Evolutionary conservation across 2,329 filamentous ascomycete genomes (phyloP).

Genomic region (Talaromyces sp.): DNA sequence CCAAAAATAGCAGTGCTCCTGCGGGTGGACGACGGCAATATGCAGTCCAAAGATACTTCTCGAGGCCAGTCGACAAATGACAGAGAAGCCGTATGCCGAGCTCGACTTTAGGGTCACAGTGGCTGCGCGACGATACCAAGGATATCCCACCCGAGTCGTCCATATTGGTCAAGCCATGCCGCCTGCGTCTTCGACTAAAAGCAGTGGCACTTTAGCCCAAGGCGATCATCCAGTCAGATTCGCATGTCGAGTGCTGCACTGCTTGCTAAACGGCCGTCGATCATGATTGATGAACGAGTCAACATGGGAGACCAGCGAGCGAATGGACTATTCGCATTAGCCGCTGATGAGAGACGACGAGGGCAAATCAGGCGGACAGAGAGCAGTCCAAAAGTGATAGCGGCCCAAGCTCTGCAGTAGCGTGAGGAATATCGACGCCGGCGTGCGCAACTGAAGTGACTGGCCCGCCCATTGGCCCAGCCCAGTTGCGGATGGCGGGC

Average conservation of each 20-base stretch:
- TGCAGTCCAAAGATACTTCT: neutral
- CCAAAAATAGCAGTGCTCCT: neutral
- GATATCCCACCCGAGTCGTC: neutral
- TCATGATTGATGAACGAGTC: slow-evolving; percentile 4
- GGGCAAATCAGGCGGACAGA: slow-evolving; percentile 10
- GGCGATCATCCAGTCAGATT: slow-evolving; percentile 6
- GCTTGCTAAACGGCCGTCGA: neutral
- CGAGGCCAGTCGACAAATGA: slow-evolving; percentile 2
- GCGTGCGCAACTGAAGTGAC: slow-evolving; percentile 1
- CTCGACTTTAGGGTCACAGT: slow-evolving; percentile 9
- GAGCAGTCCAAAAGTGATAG: slow-evolving; percentile 9
- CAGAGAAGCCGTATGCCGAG: slow-evolving; percentile 4
- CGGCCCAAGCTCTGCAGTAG: slow-evolving; percentile 13
- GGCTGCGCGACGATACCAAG: neutral
- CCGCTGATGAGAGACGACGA: neutral
- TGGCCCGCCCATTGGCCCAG: neutral
- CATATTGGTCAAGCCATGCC: slow-evolving; percentile 7
- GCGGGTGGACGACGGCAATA: neutral
- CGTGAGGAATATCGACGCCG: slow-evolving; percentile 8
- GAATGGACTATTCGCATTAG: slow-evolving; percentile 6
- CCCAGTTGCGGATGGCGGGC: slow-evolving; percentile 2
- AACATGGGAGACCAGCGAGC: slow-evolving; percentile 1
- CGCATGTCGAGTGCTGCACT: neutral
- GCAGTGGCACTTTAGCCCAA: slow-evolving; percentile 1
- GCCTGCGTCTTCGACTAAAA: neutral